Base-by-base conservation (phyloP, 192 early-diverging fungal genomes). In the Chytriomyces sp. region DNA sequence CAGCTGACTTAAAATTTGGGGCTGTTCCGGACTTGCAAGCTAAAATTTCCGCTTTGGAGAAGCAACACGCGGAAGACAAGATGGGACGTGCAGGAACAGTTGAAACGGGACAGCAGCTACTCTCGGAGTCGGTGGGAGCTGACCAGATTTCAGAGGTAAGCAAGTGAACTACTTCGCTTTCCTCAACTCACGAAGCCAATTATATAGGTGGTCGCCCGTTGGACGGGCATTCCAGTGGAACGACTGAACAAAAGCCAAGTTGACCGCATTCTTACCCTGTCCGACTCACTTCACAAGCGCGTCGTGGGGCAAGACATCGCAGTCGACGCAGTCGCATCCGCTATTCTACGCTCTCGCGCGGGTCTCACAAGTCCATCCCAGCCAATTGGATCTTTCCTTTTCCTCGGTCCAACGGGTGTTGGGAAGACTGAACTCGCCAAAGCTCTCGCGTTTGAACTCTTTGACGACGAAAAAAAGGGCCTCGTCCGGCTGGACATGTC, bases 401-500 rank as follows among this genome's bases (percentile, higher is more conserved):
- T 99, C 80, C 84, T 99, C 2, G 98, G 98, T 1, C 94, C 95
- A 2, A 98, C 95, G 12, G 98, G 98, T 78, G 92, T 93, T 0
- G 98, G 98, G 34, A 99, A 99, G 62, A 88, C 85, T 10, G 86
- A 88, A 63, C 75, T 88, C 14, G 81, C 86, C 25, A 88, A 88
- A 53, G 74, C 86, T 0, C 74, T 85, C 40, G 81, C 77, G 10
- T 88, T 87, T 56, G 92, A 96, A 76, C 87, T 99, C 34, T 98
- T 98, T 76, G 96, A 99, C 78, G 96, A 99, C 78, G 93, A 96
- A 70, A 94, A 98, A 75, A 96, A 94, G 76, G 90, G 89, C 60
- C 91, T 99, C 73, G 86, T 98, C 31, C 91, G 98, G 0, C 84
- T 99, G n/a, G 98, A 99, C 75, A 99, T 99, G 98, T 92, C 91